Percentiles rank a stretch among this genome's conserved stretches.
Conservation (phyloP, 208 protist species). For the Phytomonas francai region DNA sequence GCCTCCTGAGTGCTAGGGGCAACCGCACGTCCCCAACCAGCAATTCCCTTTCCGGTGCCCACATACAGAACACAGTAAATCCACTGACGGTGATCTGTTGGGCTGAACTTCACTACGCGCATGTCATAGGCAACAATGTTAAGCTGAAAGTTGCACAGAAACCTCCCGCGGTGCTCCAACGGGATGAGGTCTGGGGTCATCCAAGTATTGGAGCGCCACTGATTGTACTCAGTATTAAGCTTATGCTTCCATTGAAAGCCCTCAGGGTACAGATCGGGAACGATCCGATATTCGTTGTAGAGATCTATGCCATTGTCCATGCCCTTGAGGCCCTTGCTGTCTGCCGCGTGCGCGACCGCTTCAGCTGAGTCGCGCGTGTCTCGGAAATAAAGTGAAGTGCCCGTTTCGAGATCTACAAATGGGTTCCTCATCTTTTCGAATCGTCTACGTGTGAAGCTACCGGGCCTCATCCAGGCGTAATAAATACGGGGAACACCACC, state of each 20-base stretch:
- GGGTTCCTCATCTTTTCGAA: conserved; percentile 93
- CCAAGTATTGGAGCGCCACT: conserved; percentile 92
- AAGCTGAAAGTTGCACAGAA: conserved; percentile 91
- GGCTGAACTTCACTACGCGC: conserved; percentile 90
- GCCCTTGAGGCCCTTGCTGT: conserved; percentile 86
- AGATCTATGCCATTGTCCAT: conserved; percentile 89
- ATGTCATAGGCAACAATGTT: conserved; percentile 90
- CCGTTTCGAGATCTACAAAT: conserved; percentile 89
- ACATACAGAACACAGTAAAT: conserved; percentile 90
- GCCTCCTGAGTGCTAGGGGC: conserved; percentile 87
- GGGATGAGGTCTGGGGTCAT: conserved; percentile 89
- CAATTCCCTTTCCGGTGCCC: conserved; percentile 88
- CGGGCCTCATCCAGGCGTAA: conserved; percentile 89
- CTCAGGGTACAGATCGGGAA: conserved; percentile 89
- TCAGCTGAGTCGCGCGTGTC: conserved; percentile 84
- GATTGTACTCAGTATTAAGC: conserved; percentile 91
- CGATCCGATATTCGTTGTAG: conserved; percentile 91
- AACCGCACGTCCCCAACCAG: conserved; percentile 84
- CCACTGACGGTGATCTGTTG: conserved; percentile 90
- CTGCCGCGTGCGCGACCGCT: conserved; percentile 78
- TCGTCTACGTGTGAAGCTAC: conserved; percentile 81
- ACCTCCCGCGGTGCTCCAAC: conserved; percentile 86
- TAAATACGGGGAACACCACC: conserved; percentile 90
- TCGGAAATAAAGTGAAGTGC: conserved; percentile 88
- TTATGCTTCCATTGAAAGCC: conserved; percentile 92